phyloP scores from a whole-genome alignment of 352 stramenopile species.

The Globisporangium emineosum region DNA sequence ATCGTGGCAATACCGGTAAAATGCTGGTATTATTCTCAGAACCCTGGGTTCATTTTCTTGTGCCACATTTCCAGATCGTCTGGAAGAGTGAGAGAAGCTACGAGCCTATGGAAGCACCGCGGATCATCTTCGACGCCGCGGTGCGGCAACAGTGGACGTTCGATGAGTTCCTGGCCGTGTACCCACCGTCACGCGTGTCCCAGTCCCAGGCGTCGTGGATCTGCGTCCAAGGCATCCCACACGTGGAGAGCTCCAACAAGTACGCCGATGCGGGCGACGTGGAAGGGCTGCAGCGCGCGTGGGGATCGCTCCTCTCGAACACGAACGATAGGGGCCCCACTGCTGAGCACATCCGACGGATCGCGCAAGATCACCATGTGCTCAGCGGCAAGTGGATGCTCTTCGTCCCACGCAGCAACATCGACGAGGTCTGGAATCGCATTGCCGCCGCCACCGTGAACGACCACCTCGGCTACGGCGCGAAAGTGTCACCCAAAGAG shows the following conservation, averaged over 20 bases:
- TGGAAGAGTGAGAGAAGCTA: too few relatives aligned
- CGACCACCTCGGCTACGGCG: neutral
- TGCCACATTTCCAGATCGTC: too few relatives aligned
- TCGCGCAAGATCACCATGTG: slow-evolving; percentile 5
- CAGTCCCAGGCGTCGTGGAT: slow-evolving; percentile 9
- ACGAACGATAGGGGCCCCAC: neutral
- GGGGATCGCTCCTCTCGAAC: slow-evolving; percentile 4
- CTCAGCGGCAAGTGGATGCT: slow-evolving; percentile 20
- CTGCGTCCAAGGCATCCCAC: slow-evolving; percentile 2
- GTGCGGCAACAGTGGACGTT: neutral
- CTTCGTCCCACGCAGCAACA: slow-evolving; percentile 3
- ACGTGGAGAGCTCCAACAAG: slow-evolving; percentile 3
- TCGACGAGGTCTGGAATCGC: slow-evolving; percentile 9
- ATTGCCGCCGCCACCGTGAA: slow-evolving; percentile 1
- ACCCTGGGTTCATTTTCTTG: too few relatives aligned
- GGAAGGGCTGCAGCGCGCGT: slow-evolving; percentile 5
- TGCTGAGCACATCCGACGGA: neutral
- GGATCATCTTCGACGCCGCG: slow-evolving; percentile 13
- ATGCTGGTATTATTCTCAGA: too few relatives aligned
- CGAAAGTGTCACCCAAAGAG: slow-evolving; percentile 13
- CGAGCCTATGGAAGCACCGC: neutral
- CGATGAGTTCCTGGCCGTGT: slow-evolving; percentile 11
- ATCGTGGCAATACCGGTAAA: too few relatives aligned
- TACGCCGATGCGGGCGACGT: slow-evolving; percentile 1
- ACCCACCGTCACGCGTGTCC: slow-evolving; percentile 4